A percentile compares a stretch with the other conserved stretches of the same genome.
phyloP scores from a whole-genome alignment of 148 eudicot genomes.

The Camellia granthamiana region DNA sequence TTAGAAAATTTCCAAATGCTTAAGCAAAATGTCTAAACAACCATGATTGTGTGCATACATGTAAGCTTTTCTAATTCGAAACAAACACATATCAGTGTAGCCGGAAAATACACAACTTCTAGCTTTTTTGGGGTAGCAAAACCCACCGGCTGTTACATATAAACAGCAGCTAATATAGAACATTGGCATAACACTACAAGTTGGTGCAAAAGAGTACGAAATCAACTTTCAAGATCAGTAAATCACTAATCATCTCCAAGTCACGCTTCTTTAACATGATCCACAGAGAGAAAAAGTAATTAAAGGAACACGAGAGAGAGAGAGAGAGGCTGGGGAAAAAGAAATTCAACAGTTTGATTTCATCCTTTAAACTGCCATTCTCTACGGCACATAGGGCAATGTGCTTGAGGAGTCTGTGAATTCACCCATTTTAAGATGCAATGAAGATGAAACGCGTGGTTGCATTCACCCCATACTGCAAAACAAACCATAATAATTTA shows the following conservation, averaged over 20 bases:
- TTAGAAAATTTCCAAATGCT: too few relatives aligned
- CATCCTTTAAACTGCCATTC: conserved; percentile 91
- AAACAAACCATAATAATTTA: conserved; percentile 1
- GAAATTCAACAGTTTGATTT: conserved; percentile 4
- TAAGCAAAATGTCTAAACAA: too few relatives aligned
- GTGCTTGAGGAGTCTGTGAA: conserved; percentile 83
- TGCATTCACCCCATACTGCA: conserved; percentile 99
- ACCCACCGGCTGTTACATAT: neutral
- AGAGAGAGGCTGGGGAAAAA: neutral
- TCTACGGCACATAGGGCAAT: conserved; percentile 88
- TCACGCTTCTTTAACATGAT: neutral
- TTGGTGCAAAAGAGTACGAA: neutral
- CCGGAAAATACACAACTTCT: too few relatives aligned
- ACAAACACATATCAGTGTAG: too few relatives aligned
- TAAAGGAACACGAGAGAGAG: neutral
- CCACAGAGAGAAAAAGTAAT: neutral
- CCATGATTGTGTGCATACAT: too few relatives aligned
- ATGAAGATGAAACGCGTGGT: conserved; percentile 96
- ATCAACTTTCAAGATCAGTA: neutral
- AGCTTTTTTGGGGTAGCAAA: too few relatives aligned
- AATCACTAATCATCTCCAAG: neutral
- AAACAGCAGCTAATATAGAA: neutral
- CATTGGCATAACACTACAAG: neutral
- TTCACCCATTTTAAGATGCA: conserved; percentile 99
- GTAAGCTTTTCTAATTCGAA: too few relatives aligned